Percentiles rank a stretch among this genome's conserved stretches.
These are phyloP conservation scores for Termitomyces sp. DNA, from an alignment of 768 basidiomycete species.

Conservation along the genomic window DNA sequence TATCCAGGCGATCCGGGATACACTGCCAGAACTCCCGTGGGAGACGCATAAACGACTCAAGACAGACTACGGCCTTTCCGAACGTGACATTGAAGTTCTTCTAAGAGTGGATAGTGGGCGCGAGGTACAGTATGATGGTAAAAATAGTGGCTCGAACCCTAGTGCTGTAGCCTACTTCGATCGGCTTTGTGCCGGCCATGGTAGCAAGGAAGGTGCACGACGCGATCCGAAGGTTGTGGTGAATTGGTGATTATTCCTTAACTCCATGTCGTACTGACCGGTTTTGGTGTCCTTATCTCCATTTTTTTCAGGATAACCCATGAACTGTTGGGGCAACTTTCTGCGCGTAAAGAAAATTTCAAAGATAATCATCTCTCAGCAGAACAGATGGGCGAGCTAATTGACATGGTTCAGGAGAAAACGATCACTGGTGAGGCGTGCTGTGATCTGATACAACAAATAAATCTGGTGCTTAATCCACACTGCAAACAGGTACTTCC, in stretches of 20 bases:
- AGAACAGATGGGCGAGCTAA: constrained; percentile 67
- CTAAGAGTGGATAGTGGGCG: constrained; percentile 65
- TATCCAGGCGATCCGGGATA: constrained; percentile 44
- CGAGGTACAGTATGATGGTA: constrained; percentile 63
- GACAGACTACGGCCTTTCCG: constrained; percentile 40
- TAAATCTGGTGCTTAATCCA: constrained; percentile 5
- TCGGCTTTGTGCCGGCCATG: constrained; percentile 40
- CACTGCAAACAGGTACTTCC: constrained; percentile 53
- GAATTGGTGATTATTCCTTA: constrained; percentile 66
- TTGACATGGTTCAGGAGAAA: constrained; percentile 67
- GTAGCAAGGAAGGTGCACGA: constrained; percentile 12
- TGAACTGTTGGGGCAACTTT: constrained; percentile 78
- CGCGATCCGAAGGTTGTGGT: constrained; percentile 68
- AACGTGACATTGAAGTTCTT: constrained; percentile 71
- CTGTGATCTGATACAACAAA: neutral
- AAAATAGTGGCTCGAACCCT: constrained; percentile 16
- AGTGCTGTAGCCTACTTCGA: constrained; percentile 83
- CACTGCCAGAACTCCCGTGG: constrained; percentile 77
- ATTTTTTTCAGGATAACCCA: constrained; percentile 73
- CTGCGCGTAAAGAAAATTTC: constrained; percentile 48
- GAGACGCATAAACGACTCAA: constrained; percentile 57
- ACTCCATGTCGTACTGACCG: neutral
- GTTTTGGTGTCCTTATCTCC: neutral
- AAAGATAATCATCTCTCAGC: constrained; percentile 58
- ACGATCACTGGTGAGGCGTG: constrained; percentile 60